Conservation (phyloP, 2,329 filamentous ascomycete species). For the Scytalidium sp. region DNA sequence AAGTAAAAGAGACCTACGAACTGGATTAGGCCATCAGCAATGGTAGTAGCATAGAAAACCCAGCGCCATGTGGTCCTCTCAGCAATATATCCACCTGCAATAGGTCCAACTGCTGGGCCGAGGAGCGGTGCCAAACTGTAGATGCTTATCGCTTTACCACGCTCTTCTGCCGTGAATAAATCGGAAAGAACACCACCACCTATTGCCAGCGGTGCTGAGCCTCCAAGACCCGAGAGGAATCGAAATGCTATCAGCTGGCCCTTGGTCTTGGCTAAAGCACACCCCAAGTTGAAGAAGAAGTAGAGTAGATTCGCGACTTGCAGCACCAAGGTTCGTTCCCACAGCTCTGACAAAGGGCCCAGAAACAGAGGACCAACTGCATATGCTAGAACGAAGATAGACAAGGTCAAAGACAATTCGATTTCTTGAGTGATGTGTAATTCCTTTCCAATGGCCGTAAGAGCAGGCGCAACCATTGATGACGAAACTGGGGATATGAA, state of each 20-base stretch:
- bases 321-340: conserved; percentile 40
- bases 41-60: conserved; percentile 49
- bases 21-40: conserved; percentile 39
- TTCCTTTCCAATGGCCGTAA: conserved; percentile 46
- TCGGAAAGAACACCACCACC: conserved; percentile 42
- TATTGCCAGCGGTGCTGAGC: conserved; percentile 42
- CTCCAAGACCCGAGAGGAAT: conserved; percentile 46
- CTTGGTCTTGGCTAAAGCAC: conserved; percentile 42
- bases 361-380: conserved; percentile 49
- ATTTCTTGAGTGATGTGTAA: conserved; percentile 44
- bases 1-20: conserved; percentile 39
- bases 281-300: conserved; percentile 50
- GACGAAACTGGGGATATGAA: conserved; percentile 10
- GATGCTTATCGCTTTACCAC: conserved; percentile 38
- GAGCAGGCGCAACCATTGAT: conserved; percentile 11
- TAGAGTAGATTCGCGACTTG: conserved; percentile 48
- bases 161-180: conserved; percentile 43
- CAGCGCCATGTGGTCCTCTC: conserved; percentile 48
- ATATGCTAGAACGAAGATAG: conserved; percentile 43
- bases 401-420: conserved; percentile 45
- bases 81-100: conserved; percentile 50
- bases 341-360: conserved; percentile 56
- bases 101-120: conserved; percentile 32
- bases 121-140: conserved; percentile 29
- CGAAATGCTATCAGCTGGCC: conserved; percentile 41